Evolutionary conservation across 1,284 basidiomycete genomes (phyloP), one percentile per base, ranked within the genome.

Genomic region (Melampsora americana): DNA sequence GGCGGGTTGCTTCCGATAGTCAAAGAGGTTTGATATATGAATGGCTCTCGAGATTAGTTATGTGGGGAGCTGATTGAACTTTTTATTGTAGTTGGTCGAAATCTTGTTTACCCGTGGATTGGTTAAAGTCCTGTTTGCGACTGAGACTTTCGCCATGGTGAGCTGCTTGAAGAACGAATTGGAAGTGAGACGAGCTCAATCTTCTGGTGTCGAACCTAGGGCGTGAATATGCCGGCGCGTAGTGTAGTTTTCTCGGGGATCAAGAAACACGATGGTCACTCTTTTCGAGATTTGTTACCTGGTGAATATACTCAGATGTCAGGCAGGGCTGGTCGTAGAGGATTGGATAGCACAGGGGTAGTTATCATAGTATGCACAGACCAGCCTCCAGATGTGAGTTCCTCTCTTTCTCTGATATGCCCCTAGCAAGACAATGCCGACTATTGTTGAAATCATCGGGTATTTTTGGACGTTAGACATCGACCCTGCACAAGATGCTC

Each of bases 141-240:
- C 96, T 0, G 96, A 99, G 84, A 99, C 96, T 0, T 99, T 99
- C 83, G 96, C 96, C 0, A 99, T 99, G 96, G 93, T 93, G 77
- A 77, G 86, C 80, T 42, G 59, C 26, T 23, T 5, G 18, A 20
- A n/a, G 5, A 42, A 23, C n/a, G 12, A 30, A 18, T 30, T 16
- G 28, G 28, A 23, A 32, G 44, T 60, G 48, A 69, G 6, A 9
- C 32, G 6, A 20, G 35, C 20, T 48, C 56, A n/a, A 23, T 66
- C 4, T 28, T 48, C 6, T 48, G 12, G 28, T 56, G 60, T 44
- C 65, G 70, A 80, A 80, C 48, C 5, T 79, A 95, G 93, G 94
- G 94, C 64, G 96, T 99, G 77, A 99, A 99, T 84, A 99, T 99
- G 96, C 96, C 96, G 18, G 94, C 96, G 1, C 92, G 90, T 85